Percentiles rank a stretch among this genome's conserved stretches.
Evolutionary conservation across 148 eudicot genomes (phyloP).

Genomic region (Nepenthes gracilis): DNA sequence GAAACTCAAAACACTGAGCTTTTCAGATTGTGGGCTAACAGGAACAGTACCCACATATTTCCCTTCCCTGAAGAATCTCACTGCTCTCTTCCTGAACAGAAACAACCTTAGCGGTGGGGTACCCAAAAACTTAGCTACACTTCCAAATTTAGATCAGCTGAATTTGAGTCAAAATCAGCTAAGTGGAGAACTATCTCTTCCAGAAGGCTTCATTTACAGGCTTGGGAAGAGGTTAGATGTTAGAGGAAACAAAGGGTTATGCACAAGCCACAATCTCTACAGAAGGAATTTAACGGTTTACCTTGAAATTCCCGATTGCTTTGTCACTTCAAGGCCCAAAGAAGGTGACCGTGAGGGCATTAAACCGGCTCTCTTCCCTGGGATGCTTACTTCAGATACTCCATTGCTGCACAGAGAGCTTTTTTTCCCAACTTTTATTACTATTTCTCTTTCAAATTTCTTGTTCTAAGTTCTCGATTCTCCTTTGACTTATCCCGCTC

Average conservation of each 20-base stretch:
- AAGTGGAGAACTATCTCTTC: constrained; percentile 22
- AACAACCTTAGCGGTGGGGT: constrained; percentile 32
- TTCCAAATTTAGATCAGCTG: constrained; percentile 33
- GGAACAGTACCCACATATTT: constrained; percentile 24
- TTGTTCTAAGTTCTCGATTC: too few relatives aligned
- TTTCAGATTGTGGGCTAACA: constrained; percentile 35
- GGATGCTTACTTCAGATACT: too few relatives aligned
- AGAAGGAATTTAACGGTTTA: not conserved
- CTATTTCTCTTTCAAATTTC: too few relatives aligned
- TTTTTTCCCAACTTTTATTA: too few relatives aligned
- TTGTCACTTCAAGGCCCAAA: too few relatives aligned
- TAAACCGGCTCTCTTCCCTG: too few relatives aligned
- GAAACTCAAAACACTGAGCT: constrained; percentile 23
- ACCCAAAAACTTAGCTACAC: constrained; percentile 22
- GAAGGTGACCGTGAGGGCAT: too few relatives aligned
- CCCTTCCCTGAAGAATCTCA: constrained; percentile 19
- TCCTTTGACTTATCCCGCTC: too few relatives aligned
- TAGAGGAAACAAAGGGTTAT: constrained; percentile 30
- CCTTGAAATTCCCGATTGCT: too few relatives aligned
- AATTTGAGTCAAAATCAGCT: constrained; percentile 13
- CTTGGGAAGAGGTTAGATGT: constrained; percentile 36
- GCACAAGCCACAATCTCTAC: constrained; percentile 10
- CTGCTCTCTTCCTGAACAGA: constrained; percentile 27
- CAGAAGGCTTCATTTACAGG: constrained; percentile 22
- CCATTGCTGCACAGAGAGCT: too few relatives aligned